Conservation (phyloP, 805 yeast genomes). For the Debaryomyces castellii region DNA sequence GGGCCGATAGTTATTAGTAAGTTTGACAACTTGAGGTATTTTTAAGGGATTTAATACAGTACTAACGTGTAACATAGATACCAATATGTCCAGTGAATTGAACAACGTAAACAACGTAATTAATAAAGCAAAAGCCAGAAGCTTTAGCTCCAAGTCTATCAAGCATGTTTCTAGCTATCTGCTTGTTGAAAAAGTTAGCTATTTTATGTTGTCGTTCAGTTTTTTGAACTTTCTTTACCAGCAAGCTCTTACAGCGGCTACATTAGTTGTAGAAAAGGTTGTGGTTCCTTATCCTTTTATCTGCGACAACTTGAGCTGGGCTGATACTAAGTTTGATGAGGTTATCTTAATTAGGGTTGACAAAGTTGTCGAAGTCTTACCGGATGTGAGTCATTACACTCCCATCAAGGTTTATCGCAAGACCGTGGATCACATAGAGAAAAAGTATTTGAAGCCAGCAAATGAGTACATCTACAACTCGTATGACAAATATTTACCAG, state of each 20-base stretch:
- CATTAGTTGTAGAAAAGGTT: slow-evolving; percentile 20
- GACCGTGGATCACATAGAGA: slow-evolving; percentile 7
- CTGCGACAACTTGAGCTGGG: slow-evolving; percentile 14
- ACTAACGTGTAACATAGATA: neutral
- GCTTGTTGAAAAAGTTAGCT: slow-evolving; percentile 19
- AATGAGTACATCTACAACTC: slow-evolving; percentile 15
- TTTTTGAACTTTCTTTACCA: slow-evolving; percentile 22
- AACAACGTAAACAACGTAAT: slow-evolving; percentile 4
- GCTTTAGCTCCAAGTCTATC: slow-evolving; percentile 32
- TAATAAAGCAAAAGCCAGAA: slow-evolving; percentile 10
- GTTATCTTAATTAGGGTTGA: slow-evolving; percentile 24
- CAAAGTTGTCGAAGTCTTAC: slow-evolving; percentile 9
- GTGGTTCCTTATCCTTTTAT: slow-evolving; percentile 19
- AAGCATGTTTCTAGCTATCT: slow-evolving; percentile 33
- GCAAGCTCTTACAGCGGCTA: slow-evolving; percentile 20
- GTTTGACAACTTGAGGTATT: neutral
- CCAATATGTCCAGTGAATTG: slow-evolving; percentile 5
- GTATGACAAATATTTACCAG: slow-evolving; percentile 24
- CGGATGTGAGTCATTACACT: slow-evolving; percentile 9
- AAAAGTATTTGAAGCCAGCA: slow-evolving; percentile 9
- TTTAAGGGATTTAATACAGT: neutral
- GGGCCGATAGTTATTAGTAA: neutral
- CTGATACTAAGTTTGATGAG: slow-evolving; percentile 23
- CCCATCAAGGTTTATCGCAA: slow-evolving; percentile 10
- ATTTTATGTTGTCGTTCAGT: slow-evolving; percentile 24